phyloP scores from a whole-genome alignment of 768 basidiomycete species.

The Thelephora ganbajun region DNA sequence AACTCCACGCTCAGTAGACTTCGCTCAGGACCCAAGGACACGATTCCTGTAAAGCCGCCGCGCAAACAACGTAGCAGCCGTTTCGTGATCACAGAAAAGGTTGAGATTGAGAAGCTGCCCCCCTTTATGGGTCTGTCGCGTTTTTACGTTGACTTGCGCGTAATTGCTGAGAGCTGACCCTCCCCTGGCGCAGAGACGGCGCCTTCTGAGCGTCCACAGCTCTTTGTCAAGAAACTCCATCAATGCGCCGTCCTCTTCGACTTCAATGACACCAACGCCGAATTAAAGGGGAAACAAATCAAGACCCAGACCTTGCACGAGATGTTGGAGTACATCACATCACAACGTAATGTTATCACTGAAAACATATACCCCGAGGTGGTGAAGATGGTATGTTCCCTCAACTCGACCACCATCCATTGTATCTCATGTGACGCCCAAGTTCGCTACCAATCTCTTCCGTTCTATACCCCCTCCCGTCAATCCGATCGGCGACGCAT shows the following conservation, averaged over 20 bases:
- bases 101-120: constrained; percentile 90
- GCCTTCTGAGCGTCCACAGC: constrained; percentile 70
- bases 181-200: constrained; percentile 55
- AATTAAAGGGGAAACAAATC: constrained; percentile 95
- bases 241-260: constrained; percentile 97
- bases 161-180: constrained; percentile 7
- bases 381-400: constrained; percentile 75
- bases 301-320: constrained; percentile 97
- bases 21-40: constrained; percentile 82
- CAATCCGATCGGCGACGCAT: constrained; percentile 95
- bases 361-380: constrained; percentile 98
- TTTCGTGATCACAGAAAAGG: constrained; percentile 91
- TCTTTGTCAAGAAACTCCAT: constrained; percentile 90
- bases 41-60: constrained; percentile 93
- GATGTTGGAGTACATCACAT: constrained; percentile 98
- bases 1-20: constrained; percentile 59
- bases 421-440: constrained; percentile 5
- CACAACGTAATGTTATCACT: constrained; percentile 89
- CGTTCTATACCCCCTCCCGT: constrained; percentile 99
- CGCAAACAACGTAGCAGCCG: constrained; percentile 96
- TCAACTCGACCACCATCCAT: constrained; percentile 1
- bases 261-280: constrained; percentile 94
- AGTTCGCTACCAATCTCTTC: constrained; percentile 98
- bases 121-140: constrained; percentile 64
- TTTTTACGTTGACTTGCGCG: not conserved